Conservation (phyloP, 768 basidiomycete genomes). For the Flagelloscypha sp. region DNA sequence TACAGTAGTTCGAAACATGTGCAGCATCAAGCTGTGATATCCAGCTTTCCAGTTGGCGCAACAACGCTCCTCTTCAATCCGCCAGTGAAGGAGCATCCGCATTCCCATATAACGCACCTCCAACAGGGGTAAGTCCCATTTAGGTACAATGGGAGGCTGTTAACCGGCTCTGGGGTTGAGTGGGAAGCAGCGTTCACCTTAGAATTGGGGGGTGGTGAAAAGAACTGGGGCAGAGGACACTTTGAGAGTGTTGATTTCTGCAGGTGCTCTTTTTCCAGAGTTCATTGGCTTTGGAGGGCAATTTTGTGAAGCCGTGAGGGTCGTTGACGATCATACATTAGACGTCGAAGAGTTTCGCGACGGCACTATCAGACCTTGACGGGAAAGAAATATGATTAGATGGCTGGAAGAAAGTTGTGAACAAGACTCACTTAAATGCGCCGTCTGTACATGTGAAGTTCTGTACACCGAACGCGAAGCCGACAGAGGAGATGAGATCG, state of each 20-base stretch:
- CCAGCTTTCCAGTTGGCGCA: slow-evolving; percentile 18
- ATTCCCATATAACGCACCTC: slow-evolving; percentile 23
- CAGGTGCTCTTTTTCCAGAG: too few relatives aligned
- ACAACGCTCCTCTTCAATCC: slow-evolving; percentile 19
- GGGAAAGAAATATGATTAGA: not conserved
- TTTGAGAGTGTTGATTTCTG: too few relatives aligned
- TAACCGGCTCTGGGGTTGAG: slow-evolving; percentile 21
- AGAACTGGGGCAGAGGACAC: too few relatives aligned
- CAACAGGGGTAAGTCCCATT: slow-evolving; percentile 32
- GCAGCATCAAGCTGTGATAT: slow-evolving; percentile 28
- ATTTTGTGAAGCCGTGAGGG: slow-evolving; percentile 12
- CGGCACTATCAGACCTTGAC: slow-evolving; percentile 22
- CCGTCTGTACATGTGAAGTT: slow-evolving; percentile 34
- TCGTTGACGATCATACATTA: slow-evolving; percentile 26
- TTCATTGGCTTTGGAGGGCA: slow-evolving; percentile 11
- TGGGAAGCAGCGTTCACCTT: slow-evolving; percentile 35
- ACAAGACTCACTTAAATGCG: slow-evolving; percentile 26
- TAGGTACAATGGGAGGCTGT: slow-evolving; percentile 27
- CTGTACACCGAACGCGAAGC: slow-evolving; percentile 27
- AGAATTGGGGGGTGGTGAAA: slow-evolving; percentile 11
- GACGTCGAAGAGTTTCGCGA: slow-evolving; percentile 32
- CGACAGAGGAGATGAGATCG: slow-evolving; percentile 19
- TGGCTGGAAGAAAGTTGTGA: not conserved
- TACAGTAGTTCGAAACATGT: too few relatives aligned
- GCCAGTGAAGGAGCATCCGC: slow-evolving; percentile 26